Conservation (phyloP, 139 green algal species). For the Closterium sp. region DNA sequence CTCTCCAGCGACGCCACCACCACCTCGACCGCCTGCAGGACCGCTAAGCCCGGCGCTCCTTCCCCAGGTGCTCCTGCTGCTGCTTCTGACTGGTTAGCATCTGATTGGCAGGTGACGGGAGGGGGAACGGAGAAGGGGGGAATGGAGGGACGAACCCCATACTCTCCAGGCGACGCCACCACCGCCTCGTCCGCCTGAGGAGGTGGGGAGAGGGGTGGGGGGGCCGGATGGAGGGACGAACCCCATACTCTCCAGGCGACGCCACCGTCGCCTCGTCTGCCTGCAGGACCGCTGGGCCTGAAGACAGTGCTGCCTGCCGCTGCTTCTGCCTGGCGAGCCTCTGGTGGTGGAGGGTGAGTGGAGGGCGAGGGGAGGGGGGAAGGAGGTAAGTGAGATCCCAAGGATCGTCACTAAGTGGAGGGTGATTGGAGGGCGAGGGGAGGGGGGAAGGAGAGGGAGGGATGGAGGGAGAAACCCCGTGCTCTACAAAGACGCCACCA, state of each 20-base stretch:
- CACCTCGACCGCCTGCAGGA: conserved; percentile 44
- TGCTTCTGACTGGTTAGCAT: conserved; percentile 80
- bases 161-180: no score
- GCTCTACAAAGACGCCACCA: conserved; percentile 65
- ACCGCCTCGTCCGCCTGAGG: no score
- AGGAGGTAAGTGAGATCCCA: background rate
- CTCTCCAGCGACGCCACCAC: conserved; percentile 67
- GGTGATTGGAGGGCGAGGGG: no score
- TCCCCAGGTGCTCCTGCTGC: background rate
- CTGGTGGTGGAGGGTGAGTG: background rate
- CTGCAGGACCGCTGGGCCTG: background rate
- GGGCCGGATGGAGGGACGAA: conserved; percentile 59
- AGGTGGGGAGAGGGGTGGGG: background rate
- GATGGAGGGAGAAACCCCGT: conserved; percentile 81
- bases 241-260: conserved; percentile 78
- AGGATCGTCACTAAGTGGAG: no score
- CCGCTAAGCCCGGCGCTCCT: no score
- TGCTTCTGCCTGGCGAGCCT: conserved; percentile 79
- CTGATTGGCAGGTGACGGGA: background rate
- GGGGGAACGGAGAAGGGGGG: background rate
- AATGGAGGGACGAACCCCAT: no score
- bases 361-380: background rate
- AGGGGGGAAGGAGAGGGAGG: background rate
- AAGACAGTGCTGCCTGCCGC: background rate
- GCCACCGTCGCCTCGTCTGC: conserved; percentile 62